These are phyloP conservation scores for Acorus calamus DNA, from an alignment of 106 monocot genomes.

Conservation along the genomic window DNA sequence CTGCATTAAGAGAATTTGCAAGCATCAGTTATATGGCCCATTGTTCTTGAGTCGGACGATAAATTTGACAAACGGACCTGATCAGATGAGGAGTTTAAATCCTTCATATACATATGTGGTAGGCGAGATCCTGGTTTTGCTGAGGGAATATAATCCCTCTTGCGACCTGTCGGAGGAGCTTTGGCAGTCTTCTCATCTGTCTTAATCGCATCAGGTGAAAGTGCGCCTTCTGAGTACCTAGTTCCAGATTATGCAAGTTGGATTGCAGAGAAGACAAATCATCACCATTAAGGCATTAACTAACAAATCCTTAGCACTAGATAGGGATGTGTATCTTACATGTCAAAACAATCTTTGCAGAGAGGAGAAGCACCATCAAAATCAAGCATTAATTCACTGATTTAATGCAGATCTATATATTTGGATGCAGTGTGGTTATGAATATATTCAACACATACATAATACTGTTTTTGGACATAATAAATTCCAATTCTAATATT, in stretches of 20 bases:
- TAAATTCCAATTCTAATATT: too few relatives aligned
- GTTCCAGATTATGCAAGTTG: background rate
- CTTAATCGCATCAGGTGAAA: conserved; percentile 25
- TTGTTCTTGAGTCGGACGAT: too few relatives aligned
- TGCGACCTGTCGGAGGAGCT: conserved; percentile 8
- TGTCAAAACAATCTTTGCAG: too few relatives aligned
- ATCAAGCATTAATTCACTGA: too few relatives aligned
- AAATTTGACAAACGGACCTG: conserved; percentile 28
- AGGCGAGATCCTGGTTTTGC: conserved; percentile 67
- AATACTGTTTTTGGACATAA: too few relatives aligned
- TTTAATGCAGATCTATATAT: too few relatives aligned
- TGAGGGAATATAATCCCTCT: conserved; percentile 50
- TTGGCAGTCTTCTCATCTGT: conserved; percentile 8
- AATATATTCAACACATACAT: too few relatives aligned
- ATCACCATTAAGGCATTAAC: background rate
- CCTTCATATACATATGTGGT: conserved; percentile 72
- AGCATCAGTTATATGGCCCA: too few relatives aligned
- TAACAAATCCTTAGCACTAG: background rate
- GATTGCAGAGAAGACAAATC: background rate
- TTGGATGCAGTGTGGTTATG: too few relatives aligned
- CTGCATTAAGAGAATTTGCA: conserved; percentile 21
- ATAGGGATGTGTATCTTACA: too few relatives aligned
- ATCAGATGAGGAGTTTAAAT: conserved; percentile 15
- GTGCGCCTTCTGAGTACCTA: conserved; percentile 70
- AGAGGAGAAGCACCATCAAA: too few relatives aligned